Conservation (phyloP, 2,329 filamentous ascomycete species). For the Microdochium bolleyi region DNA sequence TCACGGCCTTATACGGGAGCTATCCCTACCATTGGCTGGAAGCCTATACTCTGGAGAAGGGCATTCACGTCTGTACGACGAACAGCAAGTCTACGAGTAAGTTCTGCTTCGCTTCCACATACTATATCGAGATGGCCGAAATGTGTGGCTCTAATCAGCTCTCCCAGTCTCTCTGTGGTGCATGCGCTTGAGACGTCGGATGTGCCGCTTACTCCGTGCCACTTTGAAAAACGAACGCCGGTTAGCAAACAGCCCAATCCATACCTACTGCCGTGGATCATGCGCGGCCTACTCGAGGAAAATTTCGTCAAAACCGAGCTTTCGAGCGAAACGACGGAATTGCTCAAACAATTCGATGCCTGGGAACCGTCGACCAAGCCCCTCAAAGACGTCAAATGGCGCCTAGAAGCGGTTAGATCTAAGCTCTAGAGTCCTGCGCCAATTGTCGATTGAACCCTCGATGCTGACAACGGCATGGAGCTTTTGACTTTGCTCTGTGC, state of each 20-base stretch:
- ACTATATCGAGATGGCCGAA: background rate
- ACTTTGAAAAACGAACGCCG: background rate
- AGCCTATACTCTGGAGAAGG: conserved; percentile 88
- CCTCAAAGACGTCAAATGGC: conserved; percentile 91
- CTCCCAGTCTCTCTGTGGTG: conserved; percentile 52
- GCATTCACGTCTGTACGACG: conserved; percentile 89
- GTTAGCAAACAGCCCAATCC: conserved; percentile 51
- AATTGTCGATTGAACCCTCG: conserved; percentile 1
- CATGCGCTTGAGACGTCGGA: conserved; percentile 67
- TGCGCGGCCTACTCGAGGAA: conserved; percentile 88
- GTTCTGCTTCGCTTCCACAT: conserved; percentile 13
- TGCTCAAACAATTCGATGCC: conserved; percentile 83
- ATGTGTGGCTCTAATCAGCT: background rate
- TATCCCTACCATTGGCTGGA: conserved; percentile 81
- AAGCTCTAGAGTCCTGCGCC: conserved; percentile 47
- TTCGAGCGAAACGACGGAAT: conserved; percentile 64
- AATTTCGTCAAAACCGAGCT: conserved; percentile 80
- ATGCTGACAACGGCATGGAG: background rate
- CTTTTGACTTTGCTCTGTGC: background rate
- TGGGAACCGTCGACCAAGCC: conserved; percentile 90
- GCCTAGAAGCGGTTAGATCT: conserved; percentile 83
- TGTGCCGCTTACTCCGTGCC: conserved; percentile 24
- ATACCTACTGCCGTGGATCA: conserved; percentile 89
- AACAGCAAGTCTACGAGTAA: conserved; percentile 73
- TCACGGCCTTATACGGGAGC: conserved; percentile 85